phyloP scores from a whole-genome alignment of 495 filamentous ascomycete species.

The Eremomyces bilateralis region DNA sequence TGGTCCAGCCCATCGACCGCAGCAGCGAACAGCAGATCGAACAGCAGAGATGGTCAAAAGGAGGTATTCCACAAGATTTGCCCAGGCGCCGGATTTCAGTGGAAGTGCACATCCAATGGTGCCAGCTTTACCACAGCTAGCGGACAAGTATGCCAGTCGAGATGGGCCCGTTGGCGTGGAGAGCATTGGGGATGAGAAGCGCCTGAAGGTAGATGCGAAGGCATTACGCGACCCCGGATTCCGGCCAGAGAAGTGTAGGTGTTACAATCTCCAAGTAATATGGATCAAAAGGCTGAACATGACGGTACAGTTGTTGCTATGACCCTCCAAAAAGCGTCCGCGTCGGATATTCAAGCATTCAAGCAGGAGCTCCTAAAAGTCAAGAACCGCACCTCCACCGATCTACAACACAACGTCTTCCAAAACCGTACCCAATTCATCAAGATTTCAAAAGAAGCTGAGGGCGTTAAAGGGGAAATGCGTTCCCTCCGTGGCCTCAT shows the following conservation, averaged over 20 bases:
- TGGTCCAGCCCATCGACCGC: slow-evolving; percentile 40
- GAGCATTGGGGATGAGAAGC: slow-evolving; percentile 16
- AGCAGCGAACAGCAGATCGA: slow-evolving; percentile 19
- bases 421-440: slow-evolving; percentile 98
- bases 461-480: slow-evolving; percentile 95
- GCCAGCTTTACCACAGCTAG: slow-evolving; percentile 29
- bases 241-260: slow-evolving; percentile 32
- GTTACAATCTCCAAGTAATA: background rate
- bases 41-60: slow-evolving; percentile 81
- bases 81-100: slow-evolving; percentile 49
- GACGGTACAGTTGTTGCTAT: slow-evolving; percentile 48
- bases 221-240: slow-evolving; percentile 64
- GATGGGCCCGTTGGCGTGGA: background rate
- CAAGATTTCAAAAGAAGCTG: slow-evolving; percentile 95
- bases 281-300: background rate
- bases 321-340: slow-evolving; percentile 76
- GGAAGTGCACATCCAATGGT: slow-evolving; percentile 46
- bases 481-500: slow-evolving; percentile 67
- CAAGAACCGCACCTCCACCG: slow-evolving; percentile 61
- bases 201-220: slow-evolving; percentile 40
- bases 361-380: slow-evolving; percentile 54
- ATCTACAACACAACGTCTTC: slow-evolving; percentile 90
- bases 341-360: slow-evolving; percentile 75
- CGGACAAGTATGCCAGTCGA: background rate
- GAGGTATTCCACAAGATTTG: slow-evolving; percentile 81